Evolutionary conservation across 148 eudicot species (phyloP).

Genomic region (Selenicereus undatus): DNA sequence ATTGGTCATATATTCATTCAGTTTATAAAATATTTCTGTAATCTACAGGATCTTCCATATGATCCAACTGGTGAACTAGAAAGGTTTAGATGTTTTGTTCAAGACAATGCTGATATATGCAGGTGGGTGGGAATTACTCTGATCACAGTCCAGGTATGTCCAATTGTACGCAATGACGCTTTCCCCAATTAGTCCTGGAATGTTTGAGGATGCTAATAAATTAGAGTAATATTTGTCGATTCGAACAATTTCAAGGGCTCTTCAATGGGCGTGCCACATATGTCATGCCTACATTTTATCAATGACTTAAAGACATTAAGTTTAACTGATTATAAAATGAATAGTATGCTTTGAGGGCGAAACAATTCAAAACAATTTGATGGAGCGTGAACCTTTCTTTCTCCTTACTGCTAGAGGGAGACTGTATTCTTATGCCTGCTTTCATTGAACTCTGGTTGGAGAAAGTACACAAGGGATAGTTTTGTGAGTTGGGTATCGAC

Average conservation of each 20-base stretch:
- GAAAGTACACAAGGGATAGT: too few relatives aligned
- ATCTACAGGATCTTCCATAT: conserved; percentile 63
- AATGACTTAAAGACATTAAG: neutral
- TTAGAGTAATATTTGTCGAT: neutral
- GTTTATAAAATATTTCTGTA: neutral
- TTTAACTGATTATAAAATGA: neutral
- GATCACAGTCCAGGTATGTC: conserved; percentile 52
- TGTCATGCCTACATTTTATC: neutral
- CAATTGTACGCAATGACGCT: neutral
- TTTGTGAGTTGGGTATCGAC: too few relatives aligned
- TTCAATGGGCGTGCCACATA: neutral
- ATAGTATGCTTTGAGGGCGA: neutral
- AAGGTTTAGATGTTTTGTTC: conserved; percentile 43
- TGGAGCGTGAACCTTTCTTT: neutral
- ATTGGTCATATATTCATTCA: neutral
- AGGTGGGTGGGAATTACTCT: conserved; percentile 66
- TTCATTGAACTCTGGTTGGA: too few relatives aligned
- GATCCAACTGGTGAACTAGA: conserved; percentile 82
- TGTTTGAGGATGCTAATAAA: neutral
- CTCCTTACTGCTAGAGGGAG: neutral
- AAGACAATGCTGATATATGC: conserved; percentile 58
- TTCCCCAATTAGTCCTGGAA: neutral
- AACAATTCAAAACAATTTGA: too few relatives aligned
- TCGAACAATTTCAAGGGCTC: neutral
- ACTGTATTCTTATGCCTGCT: too few relatives aligned